phyloP scores from a whole-genome alignment of 495 filamentous ascomycete species.

The Gamarada debralockiae region DNA sequence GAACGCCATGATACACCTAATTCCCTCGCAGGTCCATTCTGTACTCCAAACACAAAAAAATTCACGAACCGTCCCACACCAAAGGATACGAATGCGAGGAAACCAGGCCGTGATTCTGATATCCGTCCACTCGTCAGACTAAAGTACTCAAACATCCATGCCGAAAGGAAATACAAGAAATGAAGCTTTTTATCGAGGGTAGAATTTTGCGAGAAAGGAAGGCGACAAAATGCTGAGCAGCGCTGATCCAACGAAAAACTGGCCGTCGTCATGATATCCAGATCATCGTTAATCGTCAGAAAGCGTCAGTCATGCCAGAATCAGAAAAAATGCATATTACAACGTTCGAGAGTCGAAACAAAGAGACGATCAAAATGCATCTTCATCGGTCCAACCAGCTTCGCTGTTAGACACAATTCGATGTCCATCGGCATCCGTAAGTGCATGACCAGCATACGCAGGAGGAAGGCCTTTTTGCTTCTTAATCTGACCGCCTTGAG shows the following conservation, averaged over 20 bases:
- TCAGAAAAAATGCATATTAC: not conserved
- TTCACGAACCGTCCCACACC: not conserved
- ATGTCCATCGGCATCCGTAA: slow-evolving; percentile 41
- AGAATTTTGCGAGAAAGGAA: not conserved
- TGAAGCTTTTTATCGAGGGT: slow-evolving; percentile 5
- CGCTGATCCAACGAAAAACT: not conserved
- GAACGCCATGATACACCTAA: slow-evolving; percentile 19
- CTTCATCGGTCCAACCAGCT: slow-evolving; percentile 48
- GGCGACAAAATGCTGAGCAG: not conserved
- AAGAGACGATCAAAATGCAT: slow-evolving; percentile 41
- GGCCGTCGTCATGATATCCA: slow-evolving; percentile 4
- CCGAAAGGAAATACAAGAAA: slow-evolving; percentile 22
- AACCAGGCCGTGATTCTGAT: slow-evolving; percentile 15
- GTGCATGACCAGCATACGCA: slow-evolving; percentile 31
- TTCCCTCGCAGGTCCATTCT: slow-evolving; percentile 7
- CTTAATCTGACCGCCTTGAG: slow-evolving; percentile 42
- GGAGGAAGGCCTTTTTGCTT: slow-evolving; percentile 46
- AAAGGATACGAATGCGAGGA: slow-evolving; percentile 3
- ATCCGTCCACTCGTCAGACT: slow-evolving; percentile 1
- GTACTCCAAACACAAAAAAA: slow-evolving; percentile 20
- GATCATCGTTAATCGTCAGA: slow-evolving; percentile 5
- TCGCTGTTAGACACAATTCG: slow-evolving; percentile 49
- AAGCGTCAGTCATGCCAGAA: slow-evolving; percentile 1
- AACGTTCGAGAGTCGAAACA: not conserved
- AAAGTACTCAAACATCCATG: slow-evolving; percentile 22